phyloP scores from a whole-genome alignment of 305 asterid species.

The Solanum hybrid region DNA sequence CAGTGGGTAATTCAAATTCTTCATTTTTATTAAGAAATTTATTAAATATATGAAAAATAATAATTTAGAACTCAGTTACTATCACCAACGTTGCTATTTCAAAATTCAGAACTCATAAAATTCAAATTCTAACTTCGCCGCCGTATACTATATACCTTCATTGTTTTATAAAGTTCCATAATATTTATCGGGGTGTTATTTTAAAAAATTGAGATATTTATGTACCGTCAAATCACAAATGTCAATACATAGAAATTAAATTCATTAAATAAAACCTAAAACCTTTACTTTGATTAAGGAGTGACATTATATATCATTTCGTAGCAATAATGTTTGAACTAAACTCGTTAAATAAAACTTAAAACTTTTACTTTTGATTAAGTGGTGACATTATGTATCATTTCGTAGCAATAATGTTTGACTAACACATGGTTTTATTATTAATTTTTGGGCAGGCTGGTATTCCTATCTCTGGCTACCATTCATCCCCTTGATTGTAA shows the following conservation, averaged over 20 bases:
- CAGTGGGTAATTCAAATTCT: no score
- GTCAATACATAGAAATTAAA: background rate
- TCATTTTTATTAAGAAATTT: background rate
- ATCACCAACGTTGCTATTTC: background rate
- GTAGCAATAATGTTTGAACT: background rate
- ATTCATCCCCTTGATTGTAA: conserved; percentile 77
- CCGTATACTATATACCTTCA: background rate
- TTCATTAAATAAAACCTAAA: background rate
- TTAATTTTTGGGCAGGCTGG: conserved; percentile 49
- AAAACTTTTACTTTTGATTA: background rate
- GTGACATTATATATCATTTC: background rate
- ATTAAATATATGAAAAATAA: no score
- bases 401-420: background rate
- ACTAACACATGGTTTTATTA: background rate
- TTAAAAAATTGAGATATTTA: background rate
- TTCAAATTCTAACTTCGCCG: background rate
- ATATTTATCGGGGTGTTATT: background rate
- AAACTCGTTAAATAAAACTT: background rate
- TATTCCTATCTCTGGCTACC: conserved; percentile 82
- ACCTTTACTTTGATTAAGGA: background rate
- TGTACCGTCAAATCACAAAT: background rate
- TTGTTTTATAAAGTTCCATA: no score
- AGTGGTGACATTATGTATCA: background rate
- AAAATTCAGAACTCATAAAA: background rate
- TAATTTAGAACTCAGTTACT: no score